Percentiles rank a stretch among this genome's conserved stretches.
phyloP scores from a whole-genome alignment of 371 early-diverging fungal species.

The Lichtheimia hyalospora region DNA sequence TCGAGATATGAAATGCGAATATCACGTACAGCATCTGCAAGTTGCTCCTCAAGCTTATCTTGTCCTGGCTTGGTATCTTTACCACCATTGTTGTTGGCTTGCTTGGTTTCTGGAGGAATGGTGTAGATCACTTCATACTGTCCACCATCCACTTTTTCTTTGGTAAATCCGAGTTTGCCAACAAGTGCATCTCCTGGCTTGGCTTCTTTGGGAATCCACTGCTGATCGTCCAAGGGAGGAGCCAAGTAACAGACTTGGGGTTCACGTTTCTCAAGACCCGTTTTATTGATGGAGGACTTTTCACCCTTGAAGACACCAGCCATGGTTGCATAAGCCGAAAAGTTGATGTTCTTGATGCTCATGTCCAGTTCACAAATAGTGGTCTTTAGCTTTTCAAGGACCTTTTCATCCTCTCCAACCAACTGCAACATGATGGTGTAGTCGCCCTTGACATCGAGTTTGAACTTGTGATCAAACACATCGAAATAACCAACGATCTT shows the following conservation, averaged over 20 bases:
- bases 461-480: conserved; percentile 71
- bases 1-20: conserved; percentile 78
- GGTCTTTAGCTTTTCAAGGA: conserved; percentile 72
- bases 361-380: conserved; percentile 68
- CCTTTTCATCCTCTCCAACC: conserved; percentile 62
- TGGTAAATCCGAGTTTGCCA: conserved; percentile 64
- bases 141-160: conserved; percentile 55
- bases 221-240: conserved; percentile 28
- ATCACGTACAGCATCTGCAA: conserved; percentile 76
- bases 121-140: conserved; percentile 62
- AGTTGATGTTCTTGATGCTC: conserved; percentile 55
- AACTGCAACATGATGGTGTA: conserved; percentile 82
- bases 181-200: conserved; percentile 79
- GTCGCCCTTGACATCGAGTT: conserved; percentile 79
- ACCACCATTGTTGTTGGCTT: conserved; percentile 12
- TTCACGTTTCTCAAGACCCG: conserved; percentile 35
- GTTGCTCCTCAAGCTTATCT: conserved; percentile 50
- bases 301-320: conserved; percentile 53
- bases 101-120: conserved; percentile 48
- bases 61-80: conserved; percentile 25
- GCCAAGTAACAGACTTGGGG: conserved; percentile 38
- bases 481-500: conserved; percentile 68
- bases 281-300: conserved; percentile 43
- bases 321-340: conserved; percentile 56
- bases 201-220: conserved; percentile 66